Conservation (phyloP, 2,329 filamentous ascomycete genomes). For the Penicillium capsulatum region DNA sequence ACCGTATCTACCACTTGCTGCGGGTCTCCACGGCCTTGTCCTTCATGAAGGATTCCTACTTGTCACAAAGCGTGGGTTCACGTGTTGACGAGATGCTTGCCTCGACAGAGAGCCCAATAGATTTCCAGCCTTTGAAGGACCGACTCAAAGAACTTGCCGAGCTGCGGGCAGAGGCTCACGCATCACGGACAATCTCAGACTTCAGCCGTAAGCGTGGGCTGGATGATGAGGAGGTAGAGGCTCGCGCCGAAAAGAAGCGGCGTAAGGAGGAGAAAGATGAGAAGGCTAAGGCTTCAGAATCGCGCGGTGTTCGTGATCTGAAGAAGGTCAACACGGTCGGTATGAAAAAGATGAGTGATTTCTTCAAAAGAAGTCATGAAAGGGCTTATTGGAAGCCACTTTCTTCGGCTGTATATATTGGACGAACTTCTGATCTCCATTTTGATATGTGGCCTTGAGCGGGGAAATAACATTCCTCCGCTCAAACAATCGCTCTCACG, state of each 20-base stretch:
- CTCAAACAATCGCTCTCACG: background rate
- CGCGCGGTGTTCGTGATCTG: constrained; percentile 70
- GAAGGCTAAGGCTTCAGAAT: constrained; percentile 71
- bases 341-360: constrained; percentile 96
- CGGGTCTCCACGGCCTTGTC: constrained; percentile 48
- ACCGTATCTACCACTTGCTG: constrained; percentile 42
- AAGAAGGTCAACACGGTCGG: constrained; percentile 86
- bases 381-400: too few species aligned
- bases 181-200: constrained; percentile 56
- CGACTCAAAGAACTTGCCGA: constrained; percentile 65
- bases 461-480: too few species aligned
- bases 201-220: constrained; percentile 42
- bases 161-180: constrained; percentile 66
- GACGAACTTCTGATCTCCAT: background rate
- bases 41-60: constrained; percentile 50
- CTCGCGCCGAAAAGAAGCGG: constrained; percentile 72
- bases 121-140: constrained; percentile 67
- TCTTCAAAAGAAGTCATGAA: constrained; percentile 60
- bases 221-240: constrained; percentile 44
- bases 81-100: constrained; percentile 38
- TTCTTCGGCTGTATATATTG: too few species aligned
- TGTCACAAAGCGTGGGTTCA: constrained; percentile 38
- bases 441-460: background rate
- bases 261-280: constrained; percentile 87
- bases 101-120: constrained; percentile 44